These are phyloP conservation scores for Pseudogymnoascus pannorum DNA, from an alignment of 2,329 filamentous ascomycete genomes.

Conservation along the genomic window DNA sequence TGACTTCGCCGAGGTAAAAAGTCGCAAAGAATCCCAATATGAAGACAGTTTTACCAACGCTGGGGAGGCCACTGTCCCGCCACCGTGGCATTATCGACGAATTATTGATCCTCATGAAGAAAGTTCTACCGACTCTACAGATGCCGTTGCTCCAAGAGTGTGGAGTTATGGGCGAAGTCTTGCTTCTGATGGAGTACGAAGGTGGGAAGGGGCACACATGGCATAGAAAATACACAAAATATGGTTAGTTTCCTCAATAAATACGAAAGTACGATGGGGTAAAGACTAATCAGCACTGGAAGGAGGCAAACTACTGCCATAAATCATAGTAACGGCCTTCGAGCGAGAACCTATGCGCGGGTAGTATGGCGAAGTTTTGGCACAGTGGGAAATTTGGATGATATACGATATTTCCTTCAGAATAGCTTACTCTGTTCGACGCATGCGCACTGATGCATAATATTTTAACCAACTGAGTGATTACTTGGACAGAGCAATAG, in stretches of 20 bases:
- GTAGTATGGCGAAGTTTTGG: neutral
- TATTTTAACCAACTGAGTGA: neutral
- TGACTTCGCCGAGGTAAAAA: neutral
- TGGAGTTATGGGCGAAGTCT: neutral
- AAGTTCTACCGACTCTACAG: neutral
- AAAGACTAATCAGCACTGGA: neutral
- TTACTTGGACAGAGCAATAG: neutral
- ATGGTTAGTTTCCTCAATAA: neutral
- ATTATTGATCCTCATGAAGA: neutral
- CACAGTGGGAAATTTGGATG: neutral
- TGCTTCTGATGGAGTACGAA: neutral
- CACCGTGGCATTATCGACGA: neutral
- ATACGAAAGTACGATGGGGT: neutral
- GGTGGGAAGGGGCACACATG: neutral
- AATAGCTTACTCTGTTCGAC: neutral
- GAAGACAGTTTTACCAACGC: neutral
- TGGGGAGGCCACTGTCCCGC: neutral
- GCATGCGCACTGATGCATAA: neutral
- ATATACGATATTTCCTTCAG: neutral
- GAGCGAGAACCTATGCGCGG: neutral
- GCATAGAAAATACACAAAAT: neutral
- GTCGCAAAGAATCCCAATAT: neutral
- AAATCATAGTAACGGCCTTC: neutral
- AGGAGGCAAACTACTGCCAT: neutral
- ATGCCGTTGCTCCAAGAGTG: neutral